Evolutionary conservation across 495 filamentous ascomycete genomes (phyloP).

Genomic region (Thermochaetoides thermophila): DNA sequence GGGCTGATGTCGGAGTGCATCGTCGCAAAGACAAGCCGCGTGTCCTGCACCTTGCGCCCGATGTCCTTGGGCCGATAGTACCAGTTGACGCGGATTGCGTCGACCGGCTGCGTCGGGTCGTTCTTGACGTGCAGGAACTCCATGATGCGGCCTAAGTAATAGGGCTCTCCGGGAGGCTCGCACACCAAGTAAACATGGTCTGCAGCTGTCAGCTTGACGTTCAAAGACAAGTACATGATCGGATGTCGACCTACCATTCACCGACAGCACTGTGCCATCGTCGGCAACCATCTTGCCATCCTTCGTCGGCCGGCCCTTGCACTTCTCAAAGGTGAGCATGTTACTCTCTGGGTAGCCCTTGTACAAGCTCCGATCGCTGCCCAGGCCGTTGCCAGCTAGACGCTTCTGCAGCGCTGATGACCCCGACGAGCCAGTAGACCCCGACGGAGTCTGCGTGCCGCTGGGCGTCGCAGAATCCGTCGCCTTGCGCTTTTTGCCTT

Average conservation of each 20-base stretch:
- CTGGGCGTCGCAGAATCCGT: constrained; percentile 22
- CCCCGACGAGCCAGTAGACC: constrained; percentile 16
- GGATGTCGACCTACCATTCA: constrained; percentile 60
- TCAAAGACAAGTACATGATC: neutral
- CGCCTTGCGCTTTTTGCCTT: constrained; percentile 49
- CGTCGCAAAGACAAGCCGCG: constrained; percentile 76
- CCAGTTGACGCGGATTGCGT: constrained; percentile 90
- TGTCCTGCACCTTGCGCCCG: constrained; percentile 77
- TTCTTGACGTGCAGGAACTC: constrained; percentile 81
- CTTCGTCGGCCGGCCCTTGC: constrained; percentile 44
- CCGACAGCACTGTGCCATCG: constrained; percentile 66
- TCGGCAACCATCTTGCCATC: constrained; percentile 75
- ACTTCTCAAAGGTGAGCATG: constrained; percentile 73
- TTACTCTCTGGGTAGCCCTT: constrained; percentile 45
- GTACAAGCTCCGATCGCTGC: constrained; percentile 5
- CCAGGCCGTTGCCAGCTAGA: constrained; percentile 27
- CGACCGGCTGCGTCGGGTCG: constrained; percentile 55
- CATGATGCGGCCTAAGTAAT: constrained; percentile 96
- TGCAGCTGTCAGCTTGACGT: constrained; percentile 29
- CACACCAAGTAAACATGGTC: constrained; percentile 96
- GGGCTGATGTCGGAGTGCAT: constrained; percentile 98
- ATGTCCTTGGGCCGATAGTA: constrained; percentile 96
- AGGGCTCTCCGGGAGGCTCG: constrained; percentile 94
- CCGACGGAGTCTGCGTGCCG: constrained; percentile 35
- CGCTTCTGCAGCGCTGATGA: constrained; percentile 22